Base-by-base conservation (phyloP, 192 early-diverging fungal genomes). In the Podila minutissima region DNA sequence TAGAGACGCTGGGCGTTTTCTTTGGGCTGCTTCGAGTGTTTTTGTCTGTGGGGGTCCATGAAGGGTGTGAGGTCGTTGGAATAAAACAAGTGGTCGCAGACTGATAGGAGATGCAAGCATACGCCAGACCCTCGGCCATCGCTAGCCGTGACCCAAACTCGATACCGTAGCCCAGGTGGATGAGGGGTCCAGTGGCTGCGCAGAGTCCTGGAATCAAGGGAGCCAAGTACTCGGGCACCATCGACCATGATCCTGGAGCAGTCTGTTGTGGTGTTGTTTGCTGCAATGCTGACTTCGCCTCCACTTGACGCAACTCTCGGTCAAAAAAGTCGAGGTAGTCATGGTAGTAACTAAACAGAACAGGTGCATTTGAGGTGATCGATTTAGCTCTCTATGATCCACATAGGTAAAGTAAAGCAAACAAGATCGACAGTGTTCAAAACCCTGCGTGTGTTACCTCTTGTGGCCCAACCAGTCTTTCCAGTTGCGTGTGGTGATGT, bases 261-360 rank as follows among this genome's bases (percentile, higher is more conserved):
- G 24, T 35, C 24, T 50, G 5, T 49, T 53, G 59, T 28, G 63
- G 31, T 5, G 48, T 49, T 49, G 64, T n/a, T 38, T 55, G 22
- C 15, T 31, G 19, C 4, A 35, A 19, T 59, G 57, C 29, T 59
- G 33, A 29, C 19, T 32, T 55, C 33, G 64, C 35, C 13, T 71
- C 75, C 26, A 78, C 13, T 20, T 67, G 69, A 48, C 35, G 59
- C 33, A 78, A 28, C 50, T 78, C 75, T 48, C 71, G 69, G 31
- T 78, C 69, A 26, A 78, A 78, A 57, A 78, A 78, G 33, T 78
- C 75, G 28, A 78, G 75, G 29, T 78, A 78, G 59, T 78, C 75
- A 51, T 78, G 75, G 37, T 78, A 78, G 29, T 78, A 78, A 49
- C 69, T 74, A 33, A 5, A 55, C 5, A 33, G 38, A 38, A 57